Evolutionary conservation across 139 green algal genomes (phyloP), one percentile per base, ranked within the genome.

Genomic region (Chlamydomonas sp.): DNA sequence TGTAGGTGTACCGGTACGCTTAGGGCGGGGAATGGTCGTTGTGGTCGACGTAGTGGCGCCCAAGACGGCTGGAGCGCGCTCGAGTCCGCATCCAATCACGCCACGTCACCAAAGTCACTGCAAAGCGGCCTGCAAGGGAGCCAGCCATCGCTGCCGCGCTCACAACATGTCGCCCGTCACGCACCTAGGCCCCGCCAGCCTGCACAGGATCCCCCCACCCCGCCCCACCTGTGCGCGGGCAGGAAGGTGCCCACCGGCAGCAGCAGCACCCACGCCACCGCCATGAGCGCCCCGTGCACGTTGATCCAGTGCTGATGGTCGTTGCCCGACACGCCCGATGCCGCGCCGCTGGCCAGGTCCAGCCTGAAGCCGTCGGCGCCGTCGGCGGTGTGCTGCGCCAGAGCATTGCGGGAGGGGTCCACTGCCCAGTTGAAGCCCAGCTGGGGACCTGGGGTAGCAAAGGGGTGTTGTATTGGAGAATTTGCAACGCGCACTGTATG

Each of bases 251-350:
- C 86, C 71, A 86, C 59, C 58, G 86, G 86, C 71, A 90, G 71
- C 62, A 90, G 79, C 79, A 90, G 73, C 49, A 76, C 78, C 86
- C 86, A 90, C 17, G 86, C 62, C 16, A 85, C 71, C 63, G 86
- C 57, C 86, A 90, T 90, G 18, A 90, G 80, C 79, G 63, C 79
- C 6, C 86, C 86, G 80, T 90, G 86, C 72, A 81, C 86, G 31
- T 82, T 75, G 58, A 90, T 76, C 86, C 84, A 88, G 84, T 18
- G 5, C 7, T 10, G 31, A 8, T 31, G 71, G n/a, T 17, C 49
- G 17, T n/a, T 5, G 14, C 0, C 57, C 57, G 9, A 10, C 57
- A 3, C 57, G 1, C 4, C 75, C 57, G 57, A 0, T 4, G 57
- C 75, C 10, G 57, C 75, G 20, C 71, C 71, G 2, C 6, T 7